These are phyloP conservation scores for Sonneratia caseolaris DNA, from an alignment of 345 rosid genomes.

Conservation along the genomic window DNA sequence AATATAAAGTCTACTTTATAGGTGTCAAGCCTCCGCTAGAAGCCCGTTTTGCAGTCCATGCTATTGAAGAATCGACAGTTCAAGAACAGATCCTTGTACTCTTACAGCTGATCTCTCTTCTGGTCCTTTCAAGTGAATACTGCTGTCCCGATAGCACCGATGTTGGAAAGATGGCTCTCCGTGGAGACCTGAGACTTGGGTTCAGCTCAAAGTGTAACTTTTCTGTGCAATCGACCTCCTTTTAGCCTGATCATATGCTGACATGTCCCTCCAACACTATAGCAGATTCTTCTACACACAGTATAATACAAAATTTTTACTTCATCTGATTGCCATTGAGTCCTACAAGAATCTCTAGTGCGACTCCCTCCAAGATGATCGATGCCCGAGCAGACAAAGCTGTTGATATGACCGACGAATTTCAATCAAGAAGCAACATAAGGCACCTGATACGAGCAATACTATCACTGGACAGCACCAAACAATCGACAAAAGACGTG, in stretches of 20 bases:
- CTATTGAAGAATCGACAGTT: slow-evolving; percentile 21
- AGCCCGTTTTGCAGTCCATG: slow-evolving; percentile 19
- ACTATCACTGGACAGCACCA: background rate
- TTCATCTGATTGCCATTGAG: slow-evolving; percentile 1
- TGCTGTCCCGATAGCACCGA: slow-evolving; percentile 24
- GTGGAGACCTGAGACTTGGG: slow-evolving; percentile 16
- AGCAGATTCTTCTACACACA: slow-evolving; percentile 10
- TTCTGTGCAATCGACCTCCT: slow-evolving; percentile 12
- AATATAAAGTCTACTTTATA: slow-evolving; percentile 22
- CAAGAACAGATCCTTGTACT: slow-evolving; percentile 22
- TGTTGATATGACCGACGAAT: slow-evolving; percentile 1
- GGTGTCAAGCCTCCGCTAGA: slow-evolving; percentile 16
- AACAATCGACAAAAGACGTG: background rate
- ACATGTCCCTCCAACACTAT: slow-evolving; percentile 25
- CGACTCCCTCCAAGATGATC: background rate
- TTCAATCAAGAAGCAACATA: background rate
- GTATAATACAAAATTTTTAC: background rate
- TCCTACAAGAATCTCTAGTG: background rate
- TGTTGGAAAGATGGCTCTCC: slow-evolving; percentile 37
- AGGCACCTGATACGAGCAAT: background rate
- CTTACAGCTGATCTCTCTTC: slow-evolving; percentile 11
- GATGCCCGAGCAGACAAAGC: background rate
- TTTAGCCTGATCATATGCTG: slow-evolving; percentile 16
- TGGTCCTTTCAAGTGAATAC: slow-evolving; percentile 13
- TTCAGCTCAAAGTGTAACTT: slow-evolving; percentile 14